Conservation (phyloP, 108 stramenopile genomes). For the Skeletonema menzelii region DNA sequence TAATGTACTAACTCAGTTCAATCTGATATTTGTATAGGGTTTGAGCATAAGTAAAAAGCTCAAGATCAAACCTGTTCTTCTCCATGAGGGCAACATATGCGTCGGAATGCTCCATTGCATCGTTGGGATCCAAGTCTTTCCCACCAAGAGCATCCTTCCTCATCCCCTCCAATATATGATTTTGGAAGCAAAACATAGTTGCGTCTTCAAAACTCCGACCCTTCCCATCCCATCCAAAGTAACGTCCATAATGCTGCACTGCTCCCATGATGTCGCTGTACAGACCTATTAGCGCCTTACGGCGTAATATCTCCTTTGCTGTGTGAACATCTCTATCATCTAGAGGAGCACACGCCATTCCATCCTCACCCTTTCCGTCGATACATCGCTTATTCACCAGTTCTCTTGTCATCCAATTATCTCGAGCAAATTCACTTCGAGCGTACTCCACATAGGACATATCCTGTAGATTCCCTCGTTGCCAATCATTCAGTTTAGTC, state of each 20-base stretch:
- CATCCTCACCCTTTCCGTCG: slow-evolving; percentile 14
- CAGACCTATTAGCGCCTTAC: slow-evolving; percentile 50
- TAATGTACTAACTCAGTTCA: slow-evolving; percentile 19
- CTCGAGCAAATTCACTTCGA: slow-evolving; percentile 19
- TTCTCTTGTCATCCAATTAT: slow-evolving; percentile 56
- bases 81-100: slow-evolving; percentile 26
- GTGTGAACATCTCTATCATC: slow-evolving; percentile 13
- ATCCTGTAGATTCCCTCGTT: neutral
- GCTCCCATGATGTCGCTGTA: slow-evolving; percentile 46
- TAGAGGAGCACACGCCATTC: slow-evolving; percentile 45
- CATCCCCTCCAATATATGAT: slow-evolving; percentile 20
- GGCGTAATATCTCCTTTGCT: slow-evolving; percentile 49
- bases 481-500: neutral
- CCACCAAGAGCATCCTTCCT: slow-evolving; percentile 3
- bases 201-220: neutral
- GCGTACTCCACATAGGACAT: slow-evolving; percentile 36
- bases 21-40: slow-evolving; percentile 28
- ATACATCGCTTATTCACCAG: slow-evolving; percentile 45
- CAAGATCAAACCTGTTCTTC: slow-evolving; percentile 34
- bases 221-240: slow-evolving; percentile 48
- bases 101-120: slow-evolving; percentile 16
- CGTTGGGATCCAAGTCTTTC: slow-evolving; percentile 11
- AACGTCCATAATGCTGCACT: slow-evolving; percentile 50
- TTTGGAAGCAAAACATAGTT: slow-evolving; percentile 17
- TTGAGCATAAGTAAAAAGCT: slow-evolving; percentile 34